phyloP scores from a whole-genome alignment of 768 basidiomycete genomes.

The Phlebiopsis flavidoalba region DNA sequence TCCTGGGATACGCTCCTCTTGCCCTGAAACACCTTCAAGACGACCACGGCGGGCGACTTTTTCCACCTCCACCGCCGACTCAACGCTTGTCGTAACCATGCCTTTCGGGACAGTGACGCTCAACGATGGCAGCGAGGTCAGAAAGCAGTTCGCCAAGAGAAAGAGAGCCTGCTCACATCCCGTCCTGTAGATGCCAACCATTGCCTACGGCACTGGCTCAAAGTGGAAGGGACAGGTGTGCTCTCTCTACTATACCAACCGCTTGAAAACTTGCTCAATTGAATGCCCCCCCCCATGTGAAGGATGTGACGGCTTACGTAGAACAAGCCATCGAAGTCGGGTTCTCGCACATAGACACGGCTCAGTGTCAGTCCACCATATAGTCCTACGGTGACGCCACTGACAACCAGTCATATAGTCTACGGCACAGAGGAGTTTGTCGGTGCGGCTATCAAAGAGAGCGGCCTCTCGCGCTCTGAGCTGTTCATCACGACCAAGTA shows the following conservation, averaged over 20 bases:
- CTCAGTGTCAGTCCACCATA: conserved; percentile 38
- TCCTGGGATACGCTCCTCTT: background rate
- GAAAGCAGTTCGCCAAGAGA: background rate
- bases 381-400: background rate
- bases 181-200: conserved; percentile 45
- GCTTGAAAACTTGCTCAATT: background rate
- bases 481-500: conserved; percentile 46
- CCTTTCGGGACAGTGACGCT: conserved; percentile 28
- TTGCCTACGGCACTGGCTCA: conserved; percentile 60
- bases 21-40: background rate
- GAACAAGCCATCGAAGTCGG: conserved; percentile 55
- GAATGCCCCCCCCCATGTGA: background rate
- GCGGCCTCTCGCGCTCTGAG: conserved; percentile 29
- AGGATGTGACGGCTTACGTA: conserved; percentile 49
- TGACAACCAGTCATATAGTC: conserved; percentile 15
- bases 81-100: conserved; percentile 18
- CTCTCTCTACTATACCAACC: background rate
- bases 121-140: conserved; percentile 33
- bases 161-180: background rate
- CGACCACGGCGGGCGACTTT: background rate
- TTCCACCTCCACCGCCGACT: background rate
- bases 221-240: conserved; percentile 28
- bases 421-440: conserved; percentile 35
- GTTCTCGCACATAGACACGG: conserved; percentile 62
- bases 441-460: conserved; percentile 31